Conservation (phyloP, 257 asterid species). For the Ajuga chamaepitys region DNA sequence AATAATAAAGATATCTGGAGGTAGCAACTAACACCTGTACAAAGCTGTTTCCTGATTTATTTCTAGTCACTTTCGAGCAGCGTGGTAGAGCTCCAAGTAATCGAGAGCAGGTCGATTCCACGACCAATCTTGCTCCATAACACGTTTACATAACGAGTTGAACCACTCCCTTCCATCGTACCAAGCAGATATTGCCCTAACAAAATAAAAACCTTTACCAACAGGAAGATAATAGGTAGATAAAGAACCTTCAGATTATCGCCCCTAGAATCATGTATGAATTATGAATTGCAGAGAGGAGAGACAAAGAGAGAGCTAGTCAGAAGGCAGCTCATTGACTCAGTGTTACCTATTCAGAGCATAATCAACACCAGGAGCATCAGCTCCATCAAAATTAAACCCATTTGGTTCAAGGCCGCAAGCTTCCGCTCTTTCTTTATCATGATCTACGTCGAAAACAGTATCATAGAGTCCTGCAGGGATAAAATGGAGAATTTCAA, state of each 20-base stretch:
- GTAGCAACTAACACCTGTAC: constrained; percentile 40
- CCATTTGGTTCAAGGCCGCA: constrained; percentile 87
- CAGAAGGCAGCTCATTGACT: neutral
- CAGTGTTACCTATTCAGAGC: constrained; percentile 77
- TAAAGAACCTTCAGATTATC: neutral
- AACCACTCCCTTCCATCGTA: constrained; percentile 83
- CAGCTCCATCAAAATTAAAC: constrained; percentile 92
- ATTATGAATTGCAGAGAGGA: no score
- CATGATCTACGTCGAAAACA: constrained; percentile 93
- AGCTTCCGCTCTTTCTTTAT: constrained; percentile 70
- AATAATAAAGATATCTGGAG: constrained; percentile 1
- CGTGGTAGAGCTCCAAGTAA: constrained; percentile 92
- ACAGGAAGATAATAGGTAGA: neutral
- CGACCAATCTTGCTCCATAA: constrained; percentile 99
- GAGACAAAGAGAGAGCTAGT: neutral
- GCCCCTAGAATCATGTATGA: neutral
- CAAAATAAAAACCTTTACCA: neutral
- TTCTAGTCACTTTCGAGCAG: constrained; percentile 77
- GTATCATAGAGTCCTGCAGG: constrained; percentile 85
- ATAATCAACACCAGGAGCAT: constrained; percentile 90
- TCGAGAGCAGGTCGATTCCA: constrained; percentile 99
- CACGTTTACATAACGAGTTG: constrained; percentile 64
- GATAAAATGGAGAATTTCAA: neutral
- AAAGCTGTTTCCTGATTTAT: constrained; percentile 3
- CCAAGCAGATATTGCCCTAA: constrained; percentile 87